phyloP scores from a whole-genome alignment of 805 yeast species.

The Candida insectorum region DNA sequence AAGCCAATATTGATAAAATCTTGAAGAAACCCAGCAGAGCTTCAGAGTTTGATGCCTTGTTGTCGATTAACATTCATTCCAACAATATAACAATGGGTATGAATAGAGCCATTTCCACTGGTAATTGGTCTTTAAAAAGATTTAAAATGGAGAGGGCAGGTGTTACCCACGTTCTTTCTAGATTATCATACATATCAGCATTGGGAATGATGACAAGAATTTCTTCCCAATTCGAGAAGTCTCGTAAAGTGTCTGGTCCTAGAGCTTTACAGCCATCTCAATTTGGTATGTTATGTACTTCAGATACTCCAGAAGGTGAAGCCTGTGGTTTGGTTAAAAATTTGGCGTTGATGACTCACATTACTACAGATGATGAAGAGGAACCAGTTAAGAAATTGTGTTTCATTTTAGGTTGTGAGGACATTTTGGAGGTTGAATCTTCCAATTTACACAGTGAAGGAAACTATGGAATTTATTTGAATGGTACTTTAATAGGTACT shows the following conservation, averaged over 20 bases:
- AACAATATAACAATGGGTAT: slow-evolving; percentile 91
- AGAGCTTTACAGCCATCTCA: slow-evolving; percentile 98
- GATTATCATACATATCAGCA: slow-evolving; percentile 90
- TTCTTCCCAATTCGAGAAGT: slow-evolving; percentile 97
- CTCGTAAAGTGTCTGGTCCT: slow-evolving; percentile 97
- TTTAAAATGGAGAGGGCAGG: slow-evolving; percentile 99
- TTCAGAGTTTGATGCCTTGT: slow-evolving; percentile 88
- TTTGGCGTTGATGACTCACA: slow-evolving; percentile 96
- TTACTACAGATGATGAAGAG: slow-evolving; percentile 97
- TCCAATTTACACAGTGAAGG: slow-evolving; percentile 72
- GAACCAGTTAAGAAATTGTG: slow-evolving; percentile 79
- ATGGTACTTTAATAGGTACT: slow-evolving; percentile 92
- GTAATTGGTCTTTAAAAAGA: slow-evolving; percentile 97
- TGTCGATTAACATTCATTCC: slow-evolving; percentile 86
- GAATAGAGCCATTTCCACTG: slow-evolving; percentile 96
- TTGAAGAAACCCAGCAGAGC: slow-evolving; percentile 92
- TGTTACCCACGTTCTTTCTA: slow-evolving; percentile 91
- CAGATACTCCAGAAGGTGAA: slow-evolving; percentile 99
- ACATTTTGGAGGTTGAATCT: slow-evolving; percentile 75
- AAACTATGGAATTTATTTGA: slow-evolving; percentile 82
- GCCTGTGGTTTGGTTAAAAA: slow-evolving; percentile 99
- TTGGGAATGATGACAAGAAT: slow-evolving; percentile 99
- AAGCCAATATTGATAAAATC: slow-evolving; percentile 89
- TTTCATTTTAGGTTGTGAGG: slow-evolving; percentile 84
- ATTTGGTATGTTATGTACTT: slow-evolving; percentile 97